Evolutionary conservation across 495 filamentous ascomycete genomes (phyloP).

Genomic region (Glonium stellatum): DNA sequence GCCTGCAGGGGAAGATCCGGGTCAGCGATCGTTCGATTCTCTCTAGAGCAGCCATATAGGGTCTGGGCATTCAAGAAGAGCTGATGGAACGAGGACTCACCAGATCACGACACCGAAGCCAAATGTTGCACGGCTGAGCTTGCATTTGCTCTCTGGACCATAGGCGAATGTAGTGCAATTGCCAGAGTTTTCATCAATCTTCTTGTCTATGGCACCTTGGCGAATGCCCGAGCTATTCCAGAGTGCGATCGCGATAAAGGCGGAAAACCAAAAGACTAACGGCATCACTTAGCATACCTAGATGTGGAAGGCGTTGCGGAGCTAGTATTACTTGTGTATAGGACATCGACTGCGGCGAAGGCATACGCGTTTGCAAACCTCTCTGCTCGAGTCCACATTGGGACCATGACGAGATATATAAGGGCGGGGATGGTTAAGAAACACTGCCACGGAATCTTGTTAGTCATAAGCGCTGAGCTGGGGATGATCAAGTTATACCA

Average conservation of each 20-base stretch:
- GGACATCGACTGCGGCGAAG: slow-evolving; percentile 63
- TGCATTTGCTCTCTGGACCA: slow-evolving; percentile 53
- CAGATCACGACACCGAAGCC: slow-evolving; percentile 73
- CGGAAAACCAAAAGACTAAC: slow-evolving; percentile 72
- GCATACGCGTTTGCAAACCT: slow-evolving; percentile 77
- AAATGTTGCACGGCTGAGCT: slow-evolving; percentile 68
- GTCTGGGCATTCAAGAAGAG: background rate
- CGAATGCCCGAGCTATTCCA: slow-evolving; percentile 48
- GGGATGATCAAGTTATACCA: slow-evolving; percentile 45
- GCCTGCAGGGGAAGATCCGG: slow-evolving; percentile 41
- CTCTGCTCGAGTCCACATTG: slow-evolving; percentile 73
- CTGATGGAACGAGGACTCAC: slow-evolving; percentile 51
- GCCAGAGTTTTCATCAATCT: slow-evolving; percentile 33
- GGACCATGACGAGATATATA: slow-evolving; percentile 76
- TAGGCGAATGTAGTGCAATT: slow-evolving; percentile 47
- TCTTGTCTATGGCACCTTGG: slow-evolving; percentile 31
- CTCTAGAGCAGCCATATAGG: slow-evolving; percentile 15
- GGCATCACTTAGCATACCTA: background rate
- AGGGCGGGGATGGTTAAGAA: slow-evolving; percentile 77
- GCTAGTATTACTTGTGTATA: slow-evolving; percentile 46
- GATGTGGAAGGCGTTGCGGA: background rate
- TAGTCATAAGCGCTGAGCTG: background rate
- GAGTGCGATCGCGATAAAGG: slow-evolving; percentile 67
- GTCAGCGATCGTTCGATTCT: background rate
- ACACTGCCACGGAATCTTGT: slow-evolving; percentile 49